These are phyloP conservation scores for Aspergillus clavatus DNA, from an alignment of 2,329 filamentous ascomycete species.

Conservation along the genomic window DNA sequence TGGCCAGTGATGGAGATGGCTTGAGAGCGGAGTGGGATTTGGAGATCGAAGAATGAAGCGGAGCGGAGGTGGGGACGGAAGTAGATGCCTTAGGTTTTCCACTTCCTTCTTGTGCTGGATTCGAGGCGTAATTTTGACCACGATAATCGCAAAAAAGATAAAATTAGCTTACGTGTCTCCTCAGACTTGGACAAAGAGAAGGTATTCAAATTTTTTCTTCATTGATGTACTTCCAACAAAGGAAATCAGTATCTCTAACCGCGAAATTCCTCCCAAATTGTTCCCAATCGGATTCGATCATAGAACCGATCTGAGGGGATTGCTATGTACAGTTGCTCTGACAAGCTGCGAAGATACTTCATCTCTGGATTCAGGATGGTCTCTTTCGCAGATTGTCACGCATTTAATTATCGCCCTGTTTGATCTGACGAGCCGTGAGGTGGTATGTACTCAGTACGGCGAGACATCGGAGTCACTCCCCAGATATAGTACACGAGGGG, in stretches of 20 bases:
- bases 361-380: background rate
- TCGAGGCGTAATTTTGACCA: too few relatives aligned
- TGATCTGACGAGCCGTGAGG: conserved; percentile 17
- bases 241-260: conserved; percentile 27
- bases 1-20: background rate
- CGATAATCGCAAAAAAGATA: too few relatives aligned
- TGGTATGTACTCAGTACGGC: conserved; percentile 28
- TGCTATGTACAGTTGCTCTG: conserved; percentile 34
- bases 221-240: conserved; percentile 27
- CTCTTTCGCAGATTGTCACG: conserved; percentile 10
- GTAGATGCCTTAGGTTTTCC: conserved; percentile 2
- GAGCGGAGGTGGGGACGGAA: conserved; percentile 16
- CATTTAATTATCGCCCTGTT: conserved; percentile 13
- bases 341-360: conserved; percentile 21
- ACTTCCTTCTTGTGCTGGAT: too few relatives aligned
- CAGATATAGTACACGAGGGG: conserved; percentile 26
- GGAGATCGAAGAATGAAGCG: conserved; percentile 10
- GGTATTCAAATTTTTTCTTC: conserved; percentile 8
- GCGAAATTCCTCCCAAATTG: conserved; percentile 19
- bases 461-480: conserved; percentile 17
- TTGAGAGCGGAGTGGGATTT: background rate
- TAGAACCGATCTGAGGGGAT: conserved; percentile 15
- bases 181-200: too few relatives aligned
- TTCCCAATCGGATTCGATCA: conserved; percentile 22
- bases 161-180: too few relatives aligned